These are phyloP conservation scores for Aspergillus sp. DNA, from an alignment of 2,329 filamentous ascomycete species.

Conservation along the genomic window DNA sequence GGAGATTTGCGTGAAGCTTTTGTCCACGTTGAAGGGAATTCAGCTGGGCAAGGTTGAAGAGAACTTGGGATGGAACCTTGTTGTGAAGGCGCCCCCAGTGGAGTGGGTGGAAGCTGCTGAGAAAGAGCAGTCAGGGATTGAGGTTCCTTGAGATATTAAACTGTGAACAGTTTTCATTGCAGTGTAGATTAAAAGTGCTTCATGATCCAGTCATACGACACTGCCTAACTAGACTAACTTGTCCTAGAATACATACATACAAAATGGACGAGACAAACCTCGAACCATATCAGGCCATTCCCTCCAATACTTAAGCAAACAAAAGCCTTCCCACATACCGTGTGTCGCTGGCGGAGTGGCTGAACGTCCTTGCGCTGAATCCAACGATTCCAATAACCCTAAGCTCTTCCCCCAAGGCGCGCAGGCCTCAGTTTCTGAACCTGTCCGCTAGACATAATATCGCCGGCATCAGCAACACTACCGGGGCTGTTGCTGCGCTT, in stretches of 20 bases:
- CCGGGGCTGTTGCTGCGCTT: neutral
- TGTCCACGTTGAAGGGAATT: constrained; percentile 77
- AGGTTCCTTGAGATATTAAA: constrained; percentile 25
- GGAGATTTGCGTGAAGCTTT: constrained; percentile 68
- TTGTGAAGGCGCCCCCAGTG: constrained; percentile 35
- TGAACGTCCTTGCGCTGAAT: too few species aligned
- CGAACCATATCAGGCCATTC: neutral
- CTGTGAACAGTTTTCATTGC: neutral
- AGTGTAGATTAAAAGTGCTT: constrained; percentile 4
- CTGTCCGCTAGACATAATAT: constrained; percentile 24
- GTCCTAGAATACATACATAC: constrained; percentile 4
- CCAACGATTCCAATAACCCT: neutral
- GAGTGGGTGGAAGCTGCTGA: constrained; percentile 30
- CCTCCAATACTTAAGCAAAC: neutral
- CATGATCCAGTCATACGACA: constrained; percentile 3
- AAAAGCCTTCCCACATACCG: neutral
- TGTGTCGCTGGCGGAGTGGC: too few species aligned
- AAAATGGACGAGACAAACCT: neutral
- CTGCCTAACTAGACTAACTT: neutral
- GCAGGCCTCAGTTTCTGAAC: constrained; percentile 16
- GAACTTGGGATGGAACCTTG: constrained; percentile 67
- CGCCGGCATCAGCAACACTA: constrained; percentile 17
- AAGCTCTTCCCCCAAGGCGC: neutral
- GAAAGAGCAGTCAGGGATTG: constrained; percentile 22
- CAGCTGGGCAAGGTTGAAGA: constrained; percentile 80